phyloP scores from a whole-genome alignment of 306 rosid genomes.

The Fagus crenata region DNA sequence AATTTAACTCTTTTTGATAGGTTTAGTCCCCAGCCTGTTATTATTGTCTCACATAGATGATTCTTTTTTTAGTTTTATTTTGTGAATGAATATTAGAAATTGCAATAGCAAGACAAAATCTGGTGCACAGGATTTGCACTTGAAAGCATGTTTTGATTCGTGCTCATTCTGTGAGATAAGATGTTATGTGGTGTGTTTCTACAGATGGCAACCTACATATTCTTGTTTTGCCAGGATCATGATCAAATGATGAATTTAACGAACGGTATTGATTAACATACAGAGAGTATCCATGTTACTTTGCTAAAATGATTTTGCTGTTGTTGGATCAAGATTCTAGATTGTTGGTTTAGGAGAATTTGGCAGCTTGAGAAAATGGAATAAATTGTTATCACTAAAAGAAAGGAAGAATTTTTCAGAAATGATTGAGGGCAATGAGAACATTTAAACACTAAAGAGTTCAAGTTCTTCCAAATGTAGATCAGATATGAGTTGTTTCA shows the following conservation, averaged over 20 bases:
- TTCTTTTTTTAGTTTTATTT: too few relatives aligned
- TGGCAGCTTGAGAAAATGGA: not conserved
- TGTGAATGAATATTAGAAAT: not conserved
- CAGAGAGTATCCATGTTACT: not conserved
- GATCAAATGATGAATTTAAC: not conserved
- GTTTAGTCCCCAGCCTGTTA: not conserved
- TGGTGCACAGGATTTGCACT: conserved; percentile 17
- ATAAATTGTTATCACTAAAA: not conserved
- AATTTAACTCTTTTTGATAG: not conserved
- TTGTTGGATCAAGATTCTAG: not conserved
- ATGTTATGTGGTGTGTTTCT: conserved; percentile 3
- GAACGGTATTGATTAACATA: not conserved
- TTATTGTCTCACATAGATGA: not conserved
- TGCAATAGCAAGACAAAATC: not conserved
- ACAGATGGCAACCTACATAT: not conserved
- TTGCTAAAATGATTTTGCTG: not conserved
- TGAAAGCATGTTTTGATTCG: conserved; percentile 1
- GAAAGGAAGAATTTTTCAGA: not conserved
- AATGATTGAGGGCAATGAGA: not conserved
- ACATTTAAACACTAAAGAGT: not conserved
- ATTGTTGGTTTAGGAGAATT: conserved; percentile 5
- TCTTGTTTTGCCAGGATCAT: not conserved
- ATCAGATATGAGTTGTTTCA: conserved; percentile 1
- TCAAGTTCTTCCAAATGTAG: not conserved
- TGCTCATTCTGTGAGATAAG: conserved; percentile 5